phyloP scores from a whole-genome alignment of 495 filamentous ascomycete genomes.

The Neurospora sp. region DNA sequence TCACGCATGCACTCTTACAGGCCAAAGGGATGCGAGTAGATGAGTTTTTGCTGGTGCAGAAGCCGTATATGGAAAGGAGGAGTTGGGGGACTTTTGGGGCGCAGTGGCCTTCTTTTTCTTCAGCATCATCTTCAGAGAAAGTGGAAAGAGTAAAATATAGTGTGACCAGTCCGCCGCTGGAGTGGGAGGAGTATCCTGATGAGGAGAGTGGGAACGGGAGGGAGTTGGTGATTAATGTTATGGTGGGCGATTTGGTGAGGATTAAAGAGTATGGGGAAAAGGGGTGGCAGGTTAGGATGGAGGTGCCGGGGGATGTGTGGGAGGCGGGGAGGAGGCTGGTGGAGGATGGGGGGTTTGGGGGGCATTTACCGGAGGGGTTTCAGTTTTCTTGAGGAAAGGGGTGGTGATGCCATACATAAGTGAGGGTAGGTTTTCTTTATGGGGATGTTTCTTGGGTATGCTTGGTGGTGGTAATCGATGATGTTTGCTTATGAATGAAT shows the following conservation, averaged over 20 bases:
- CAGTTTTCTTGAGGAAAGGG: not conserved
- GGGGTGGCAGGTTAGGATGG: constrained; percentile 27
- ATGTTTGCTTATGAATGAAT: not conserved
- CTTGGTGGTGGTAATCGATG: not conserved
- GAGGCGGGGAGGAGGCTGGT: constrained; percentile 25
- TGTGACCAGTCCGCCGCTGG: constrained; percentile 24
- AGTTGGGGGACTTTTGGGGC: constrained; percentile 29
- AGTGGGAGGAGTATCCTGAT: constrained; percentile 24
- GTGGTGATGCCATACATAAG: not conserved
- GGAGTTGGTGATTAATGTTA: constrained; percentile 28
- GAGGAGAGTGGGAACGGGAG: constrained; percentile 15
- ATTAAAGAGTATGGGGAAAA: constrained; percentile 26
- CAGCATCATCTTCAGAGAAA: no score
- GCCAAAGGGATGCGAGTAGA: constrained; percentile 8
- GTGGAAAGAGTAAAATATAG: constrained; percentile 7
- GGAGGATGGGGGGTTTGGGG: constrained; percentile 14
- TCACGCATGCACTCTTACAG: constrained; percentile 21
- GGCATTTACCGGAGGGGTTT: constrained; percentile 20
- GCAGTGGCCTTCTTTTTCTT: constrained; percentile 20
- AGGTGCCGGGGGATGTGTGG: constrained; percentile 28
- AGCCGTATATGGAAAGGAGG: constrained; percentile 33
- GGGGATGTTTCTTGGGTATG: not conserved
- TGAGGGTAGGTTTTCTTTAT: not conserved
- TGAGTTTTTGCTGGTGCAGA: constrained; percentile 25
- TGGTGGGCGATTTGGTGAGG: constrained; percentile 28